Percentiles rank a stretch among this genome's conserved stretches.
These are phyloP conservation scores for Trematosphaeria pertusa DNA, from an alignment of 2,329 filamentous ascomycete genomes.

Conservation along the genomic window DNA sequence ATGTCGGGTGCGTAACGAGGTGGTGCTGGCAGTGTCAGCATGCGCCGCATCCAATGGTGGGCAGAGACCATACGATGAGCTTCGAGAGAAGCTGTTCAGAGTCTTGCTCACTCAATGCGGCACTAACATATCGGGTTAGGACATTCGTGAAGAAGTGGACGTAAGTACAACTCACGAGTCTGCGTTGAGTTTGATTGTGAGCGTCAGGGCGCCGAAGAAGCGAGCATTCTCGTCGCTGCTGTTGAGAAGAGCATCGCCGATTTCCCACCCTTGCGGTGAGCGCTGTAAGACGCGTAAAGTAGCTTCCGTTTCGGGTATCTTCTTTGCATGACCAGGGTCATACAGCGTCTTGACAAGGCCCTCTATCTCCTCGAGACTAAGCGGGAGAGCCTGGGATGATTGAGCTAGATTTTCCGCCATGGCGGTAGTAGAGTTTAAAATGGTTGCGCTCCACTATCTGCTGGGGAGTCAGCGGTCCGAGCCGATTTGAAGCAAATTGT, in stretches of 20 bases:
- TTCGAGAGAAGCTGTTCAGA: conserved; percentile 46
- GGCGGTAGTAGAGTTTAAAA: conserved; percentile 8
- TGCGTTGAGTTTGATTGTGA: conserved; percentile 94
- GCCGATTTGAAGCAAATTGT: no score
- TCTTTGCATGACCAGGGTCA: conserved; percentile 53
- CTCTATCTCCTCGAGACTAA: conserved; percentile 45
- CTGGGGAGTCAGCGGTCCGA: no score
- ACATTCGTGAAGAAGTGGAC: background rate
- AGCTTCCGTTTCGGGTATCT: conserved; percentile 67
- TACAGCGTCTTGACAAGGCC: conserved; percentile 61
- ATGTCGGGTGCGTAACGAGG: conserved; percentile 46
- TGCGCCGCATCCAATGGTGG: no score
- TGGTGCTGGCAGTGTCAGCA: conserved; percentile 34
- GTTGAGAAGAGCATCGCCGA: conserved; percentile 77
- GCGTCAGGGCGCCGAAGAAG: conserved; percentile 91
- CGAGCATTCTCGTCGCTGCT: conserved; percentile 76
- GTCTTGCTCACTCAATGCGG: conserved; percentile 40
- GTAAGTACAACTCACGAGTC: conserved; percentile 68
- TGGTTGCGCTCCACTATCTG: no score
- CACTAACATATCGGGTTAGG: conserved; percentile 23
- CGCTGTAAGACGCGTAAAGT: conserved; percentile 80
- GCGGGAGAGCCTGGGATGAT: conserved; percentile 28
- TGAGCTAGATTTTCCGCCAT: conserved; percentile 30
- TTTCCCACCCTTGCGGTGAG: conserved; percentile 81
- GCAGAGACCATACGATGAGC: conserved; percentile 45